phyloP scores from a whole-genome alignment of 805 yeast species.

The Candida patagonica region DNA sequence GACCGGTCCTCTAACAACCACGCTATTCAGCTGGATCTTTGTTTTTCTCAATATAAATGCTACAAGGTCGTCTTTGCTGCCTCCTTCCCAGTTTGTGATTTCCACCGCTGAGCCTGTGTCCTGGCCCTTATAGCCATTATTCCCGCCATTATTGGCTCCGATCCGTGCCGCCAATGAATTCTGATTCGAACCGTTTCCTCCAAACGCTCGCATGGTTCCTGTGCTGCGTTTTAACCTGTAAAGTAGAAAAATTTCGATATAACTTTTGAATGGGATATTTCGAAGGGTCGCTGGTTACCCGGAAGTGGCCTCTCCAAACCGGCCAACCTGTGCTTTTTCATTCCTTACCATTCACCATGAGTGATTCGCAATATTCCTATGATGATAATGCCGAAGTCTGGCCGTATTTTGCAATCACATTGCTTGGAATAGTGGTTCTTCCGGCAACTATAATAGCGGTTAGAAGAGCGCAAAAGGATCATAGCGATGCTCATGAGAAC shows the following conservation, averaged over 20 bases:
- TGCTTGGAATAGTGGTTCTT: conserved; percentile 54
- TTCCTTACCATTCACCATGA: conserved; percentile 26
- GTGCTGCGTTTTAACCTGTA: neutral
- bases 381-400: conserved; percentile 88
- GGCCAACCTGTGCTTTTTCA: neutral
- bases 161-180: neutral
- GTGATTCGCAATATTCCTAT: conserved; percentile 57
- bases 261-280: too few species aligned
- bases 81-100: conserved; percentile 76
- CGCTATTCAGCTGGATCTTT: conserved; percentile 44
- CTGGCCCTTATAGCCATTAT: conserved; percentile 22
- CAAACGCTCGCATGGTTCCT: conserved; percentile 1
- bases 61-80: conserved; percentile 56
- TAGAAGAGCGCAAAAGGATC: conserved; percentile 6
- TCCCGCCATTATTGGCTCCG: conserved; percentile 6
- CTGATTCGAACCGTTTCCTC: neutral
- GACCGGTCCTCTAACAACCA: conserved; percentile 45
- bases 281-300: too few species aligned
- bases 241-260: too few species aligned
- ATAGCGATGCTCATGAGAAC: conserved; percentile 7
- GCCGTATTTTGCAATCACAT: conserved; percentile 81
- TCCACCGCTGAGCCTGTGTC: conserved; percentile 44
- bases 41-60: conserved; percentile 63
- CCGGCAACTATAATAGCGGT: conserved; percentile 42
- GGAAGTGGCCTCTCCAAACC: neutral